Base-by-base conservation (phyloP, 2,329 filamentous ascomycete genomes). In the Dryadomyces quercivorus region DNA sequence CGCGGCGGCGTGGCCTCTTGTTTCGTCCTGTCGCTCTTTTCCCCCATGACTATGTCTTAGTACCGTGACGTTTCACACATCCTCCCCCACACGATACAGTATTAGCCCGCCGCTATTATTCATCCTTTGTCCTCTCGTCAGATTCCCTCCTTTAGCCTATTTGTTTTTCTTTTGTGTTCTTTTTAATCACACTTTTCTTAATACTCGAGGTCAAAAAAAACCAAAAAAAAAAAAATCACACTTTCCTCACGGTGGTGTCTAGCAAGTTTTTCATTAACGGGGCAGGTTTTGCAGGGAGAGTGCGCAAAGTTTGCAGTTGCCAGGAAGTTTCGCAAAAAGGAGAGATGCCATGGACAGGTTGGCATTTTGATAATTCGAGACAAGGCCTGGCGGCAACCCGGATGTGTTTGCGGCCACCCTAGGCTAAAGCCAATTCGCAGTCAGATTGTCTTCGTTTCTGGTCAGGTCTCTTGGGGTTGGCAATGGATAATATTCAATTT, bases 91-190 rank as follows among this genome's bases (percentile, higher is more conserved):
- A 51, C 57, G 57, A 72, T 74, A 75, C 73, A 76, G 74, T 75
- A 78, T 73, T 75, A 77, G 74, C 75, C 75, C 73, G 71, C 74
- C 74, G 71, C 71, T 59, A 48, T 70, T 72, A 69, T 67, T 73
- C 66, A 74, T 76, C 68, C 66, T 57, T 52, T 58, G 38, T 52
- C 69, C 67, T 61, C 62, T 67, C 68, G 67, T 66, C 66, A 62
- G 63, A 63, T 65, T 66, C 69, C 64, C 66, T 66, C 66, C 64
- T 65, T 53, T 70, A 58, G 69, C 72, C 69, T 67, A 69, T 55
- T 53, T 42, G 46, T 45, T 56, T 58, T 57, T 56, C 53, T 67
- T 62, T 63, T 62, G 62, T 71, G 63, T 68, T 66, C 67, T 67
- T 70, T 72, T 73, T 53, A 73, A 73, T 74, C 66, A 66, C 63